A percentile compares a stretch with the other conserved stretches of the same genome.
phyloP scores from a whole-genome alignment of 2,329 filamentous ascomycete species.

The Aureobasidium sp. region DNA sequence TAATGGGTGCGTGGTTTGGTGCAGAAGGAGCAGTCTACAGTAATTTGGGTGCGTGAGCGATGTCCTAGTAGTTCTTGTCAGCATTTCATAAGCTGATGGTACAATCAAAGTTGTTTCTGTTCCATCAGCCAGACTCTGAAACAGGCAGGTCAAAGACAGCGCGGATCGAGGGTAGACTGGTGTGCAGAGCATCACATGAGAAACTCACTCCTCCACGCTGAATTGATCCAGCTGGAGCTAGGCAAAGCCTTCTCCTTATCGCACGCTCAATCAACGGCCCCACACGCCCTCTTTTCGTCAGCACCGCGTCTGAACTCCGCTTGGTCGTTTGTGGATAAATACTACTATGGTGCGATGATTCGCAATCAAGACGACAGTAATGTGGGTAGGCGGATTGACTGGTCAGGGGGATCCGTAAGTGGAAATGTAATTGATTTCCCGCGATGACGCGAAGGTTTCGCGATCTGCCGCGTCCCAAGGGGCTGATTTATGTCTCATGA shows the following conservation, averaged over 20 bases:
- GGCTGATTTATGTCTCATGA: not conserved
- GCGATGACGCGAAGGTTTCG: conserved; percentile 1
- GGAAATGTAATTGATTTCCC: conserved; percentile 4
- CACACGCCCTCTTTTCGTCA: no score
- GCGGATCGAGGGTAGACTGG: not conserved
- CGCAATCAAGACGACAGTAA: no score
- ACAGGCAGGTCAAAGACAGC: not conserved
- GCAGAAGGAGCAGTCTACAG: conserved; percentile 24
- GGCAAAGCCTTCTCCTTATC: no score
- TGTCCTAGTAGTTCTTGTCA: not conserved
- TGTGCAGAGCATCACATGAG: no score
- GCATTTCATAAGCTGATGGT: not conserved
- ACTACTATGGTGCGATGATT: no score
- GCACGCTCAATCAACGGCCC: no score
- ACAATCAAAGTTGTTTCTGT: not conserved
- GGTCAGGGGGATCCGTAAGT: no score
- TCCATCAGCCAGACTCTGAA: not conserved
- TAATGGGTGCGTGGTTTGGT: conserved; percentile 29
- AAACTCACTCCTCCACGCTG: conserved; percentile 2
- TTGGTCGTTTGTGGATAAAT: no score
- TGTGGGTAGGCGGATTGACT: no score
- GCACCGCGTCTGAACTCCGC: no score
- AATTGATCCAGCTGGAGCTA: no score
- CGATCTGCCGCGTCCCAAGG: conserved; percentile 7
- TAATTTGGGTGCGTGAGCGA: not conserved